A percentile compares a stretch with the other conserved stretches of the same genome.
phyloP scores from a whole-genome alignment of 139 green algal species.

The Microglena sp. region DNA sequence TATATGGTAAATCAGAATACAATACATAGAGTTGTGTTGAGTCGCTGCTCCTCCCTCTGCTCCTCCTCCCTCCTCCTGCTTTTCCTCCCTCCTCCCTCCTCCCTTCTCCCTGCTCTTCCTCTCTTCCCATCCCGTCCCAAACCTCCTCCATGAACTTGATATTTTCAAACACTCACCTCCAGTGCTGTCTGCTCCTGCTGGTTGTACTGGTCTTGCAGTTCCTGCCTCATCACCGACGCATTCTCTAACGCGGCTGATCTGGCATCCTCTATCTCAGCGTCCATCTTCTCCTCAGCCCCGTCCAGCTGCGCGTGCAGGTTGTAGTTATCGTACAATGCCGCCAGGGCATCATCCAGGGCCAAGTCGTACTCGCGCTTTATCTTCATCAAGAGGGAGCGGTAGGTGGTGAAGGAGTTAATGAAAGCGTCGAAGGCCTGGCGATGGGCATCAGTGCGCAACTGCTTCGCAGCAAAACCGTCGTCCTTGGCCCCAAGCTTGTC shows the following conservation, averaged over 20 bases:
- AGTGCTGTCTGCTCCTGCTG: conserved; percentile 6
- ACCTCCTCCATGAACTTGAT: too few relatives aligned
- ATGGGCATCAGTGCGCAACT: conserved; percentile 32
- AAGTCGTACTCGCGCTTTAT: conserved; percentile 43
- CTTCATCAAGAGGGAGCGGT: conserved; percentile 36
- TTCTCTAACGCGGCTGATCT: conserved; percentile 3
- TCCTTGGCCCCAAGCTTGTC: conserved; percentile 20
- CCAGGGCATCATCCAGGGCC: conserved; percentile 41
- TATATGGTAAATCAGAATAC: not conserved
- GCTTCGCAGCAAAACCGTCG: conserved; percentile 30
- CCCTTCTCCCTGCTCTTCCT: too few relatives aligned
- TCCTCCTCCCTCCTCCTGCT: not conserved
- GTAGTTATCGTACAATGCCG: conserved; percentile 42
- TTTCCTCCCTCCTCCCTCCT: not conserved
- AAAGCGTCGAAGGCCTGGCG: conserved; percentile 45
- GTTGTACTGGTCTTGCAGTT: conserved; percentile 11
- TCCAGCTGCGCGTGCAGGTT: conserved; percentile 45
- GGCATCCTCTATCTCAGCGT: conserved; percentile 9
- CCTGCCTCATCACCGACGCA: conserved; percentile 3
- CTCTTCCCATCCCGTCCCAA: too few relatives aligned
- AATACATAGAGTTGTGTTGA: not conserved
- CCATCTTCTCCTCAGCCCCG: conserved; percentile 30
- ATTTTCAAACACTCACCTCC: too few relatives aligned
- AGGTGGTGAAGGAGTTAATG: conserved; percentile 52
- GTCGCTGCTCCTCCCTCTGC: not conserved